phyloP scores from a whole-genome alignment of 176 grass and related monocot species.

The Zoysia pacifica region DNA sequence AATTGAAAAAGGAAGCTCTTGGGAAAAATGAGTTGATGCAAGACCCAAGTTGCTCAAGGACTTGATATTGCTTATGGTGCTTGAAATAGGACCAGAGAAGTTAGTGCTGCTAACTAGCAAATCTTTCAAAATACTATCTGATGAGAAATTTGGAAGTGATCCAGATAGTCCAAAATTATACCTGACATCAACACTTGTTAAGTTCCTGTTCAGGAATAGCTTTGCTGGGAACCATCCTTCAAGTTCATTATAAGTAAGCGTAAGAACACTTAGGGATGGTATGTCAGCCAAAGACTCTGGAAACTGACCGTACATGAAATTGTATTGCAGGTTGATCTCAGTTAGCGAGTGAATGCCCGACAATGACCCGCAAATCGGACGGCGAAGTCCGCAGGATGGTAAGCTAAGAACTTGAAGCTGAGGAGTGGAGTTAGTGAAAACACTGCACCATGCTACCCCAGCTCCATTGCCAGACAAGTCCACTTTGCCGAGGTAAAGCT shows the following conservation, averaged over 20 bases:
- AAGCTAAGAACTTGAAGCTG: not conserved
- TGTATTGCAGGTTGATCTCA: not conserved
- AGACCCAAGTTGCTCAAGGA: constrained; percentile 44
- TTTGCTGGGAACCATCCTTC: not conserved
- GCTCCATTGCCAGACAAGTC: constrained; percentile 40
- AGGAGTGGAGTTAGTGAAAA: not conserved
- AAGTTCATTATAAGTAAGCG: not conserved
- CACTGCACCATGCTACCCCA: constrained; percentile 30
- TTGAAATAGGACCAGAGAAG: no score
- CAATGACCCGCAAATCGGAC: not conserved
- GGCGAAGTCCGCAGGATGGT: not conserved
- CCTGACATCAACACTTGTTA: no score
- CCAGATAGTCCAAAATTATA: no score
- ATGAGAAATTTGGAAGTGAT: no score
- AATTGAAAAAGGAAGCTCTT: constrained; percentile 23
- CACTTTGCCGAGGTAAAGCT: constrained; percentile 40
- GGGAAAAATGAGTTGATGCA: not conserved
- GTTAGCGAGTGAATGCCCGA: not conserved
- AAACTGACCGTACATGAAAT: not conserved
- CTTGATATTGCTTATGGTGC: constrained; percentile 30
- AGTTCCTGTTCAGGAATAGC: no score
- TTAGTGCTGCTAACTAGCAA: no score
- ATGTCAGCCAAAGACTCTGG: not conserved
- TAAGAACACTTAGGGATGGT: not conserved
- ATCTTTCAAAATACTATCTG: no score